Percentiles rank a stretch among this genome's conserved stretches.
phyloP scores from a whole-genome alignment of 306 rosid genomes.

The Trifolium repens region DNA sequence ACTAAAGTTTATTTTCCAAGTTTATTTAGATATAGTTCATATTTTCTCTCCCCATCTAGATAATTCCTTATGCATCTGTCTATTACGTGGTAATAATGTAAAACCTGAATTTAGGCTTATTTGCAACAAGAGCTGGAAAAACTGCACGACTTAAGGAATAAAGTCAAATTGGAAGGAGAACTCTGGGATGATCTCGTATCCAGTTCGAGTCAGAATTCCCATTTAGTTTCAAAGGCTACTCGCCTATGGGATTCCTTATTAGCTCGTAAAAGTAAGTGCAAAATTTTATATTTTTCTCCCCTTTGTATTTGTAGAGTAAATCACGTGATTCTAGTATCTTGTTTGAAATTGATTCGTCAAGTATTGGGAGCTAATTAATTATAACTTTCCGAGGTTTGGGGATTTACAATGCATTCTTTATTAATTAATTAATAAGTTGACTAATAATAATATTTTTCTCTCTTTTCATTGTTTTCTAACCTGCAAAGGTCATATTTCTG shows the following conservation, averaged over 20 bases:
- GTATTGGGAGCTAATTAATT: not conserved
- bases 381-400: not conserved
- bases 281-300: not conserved
- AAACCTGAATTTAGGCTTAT: constrained; percentile 76
- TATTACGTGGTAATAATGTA: constrained; percentile 34
- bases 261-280: constrained; percentile 88
- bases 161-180: constrained; percentile 98
- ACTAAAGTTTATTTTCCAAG: constrained; percentile 28
- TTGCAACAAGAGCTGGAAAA: constrained; percentile 99
- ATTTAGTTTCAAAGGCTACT: constrained; percentile 95
- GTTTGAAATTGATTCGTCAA: not conserved
- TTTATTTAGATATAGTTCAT: constrained; percentile 23
- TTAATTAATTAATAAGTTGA: not conserved
- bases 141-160: constrained; percentile 89
- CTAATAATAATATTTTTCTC: not conserved
- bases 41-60: constrained; percentile 17
- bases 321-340: constrained; percentile 21
- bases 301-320: constrained; percentile 28
- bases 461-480: not conserved
- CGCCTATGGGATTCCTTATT: constrained; percentile 97
- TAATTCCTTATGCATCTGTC: constrained; percentile 18
- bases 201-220: constrained; percentile 97
- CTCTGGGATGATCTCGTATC: constrained; percentile 99
- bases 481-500: constrained; percentile 9
- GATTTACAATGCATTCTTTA: constrained; percentile 1